Base-by-base conservation (phyloP, 441 rosid genomes). In the Corymbia calophylla region DNA sequence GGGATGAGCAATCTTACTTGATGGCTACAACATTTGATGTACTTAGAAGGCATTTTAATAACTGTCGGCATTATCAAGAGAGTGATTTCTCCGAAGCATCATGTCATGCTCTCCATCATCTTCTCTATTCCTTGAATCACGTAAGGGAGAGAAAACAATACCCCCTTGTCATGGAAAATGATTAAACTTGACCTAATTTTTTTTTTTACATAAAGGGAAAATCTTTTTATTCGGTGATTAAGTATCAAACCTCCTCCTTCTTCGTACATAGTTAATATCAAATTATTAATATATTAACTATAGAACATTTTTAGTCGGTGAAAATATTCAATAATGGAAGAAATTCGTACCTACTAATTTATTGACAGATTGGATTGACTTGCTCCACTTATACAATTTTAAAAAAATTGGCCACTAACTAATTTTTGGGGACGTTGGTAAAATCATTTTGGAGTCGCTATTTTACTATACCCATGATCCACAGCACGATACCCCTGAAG, bases 291-390 rank as follows among this genome's bases (percentile, higher is more conserved):
- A 64, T 0, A 64, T 64, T 64, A n/a, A 64, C 0, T 64, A 64
- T 4, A 64, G 0, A 64, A 64, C 15, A 2, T 4, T 64, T 16
- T 64, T 16, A 64, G 73, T 8, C 6, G 0, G 39, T 18, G 35
- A 64, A n/a, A 64, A n/a, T 64, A 16, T n/a, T 64, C n/a, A 64
- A 64, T n/a, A 64, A 32, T 16, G 3, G 3, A 10, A 64, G 21
- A 31, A 15, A 64, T 15, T 7, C 0, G 0, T n/a, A 64, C 7
- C 39, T 2, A 58, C 62, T 5, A 4, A 25, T 58, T 0, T 15
- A 0, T 62, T 62, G 32, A 29, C 18, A 62, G 0, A 58, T 58
- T 58, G 23, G 62, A 62, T 62, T 29, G 68, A 62, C 29, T 8
- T 62, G 62, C 29, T 58, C 9, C 29, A 58, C 62, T 58, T 23